These are phyloP conservation scores for Blastomyces parvus DNA, from an alignment of 2,329 filamentous ascomycete genomes.

Conservation along the genomic window DNA sequence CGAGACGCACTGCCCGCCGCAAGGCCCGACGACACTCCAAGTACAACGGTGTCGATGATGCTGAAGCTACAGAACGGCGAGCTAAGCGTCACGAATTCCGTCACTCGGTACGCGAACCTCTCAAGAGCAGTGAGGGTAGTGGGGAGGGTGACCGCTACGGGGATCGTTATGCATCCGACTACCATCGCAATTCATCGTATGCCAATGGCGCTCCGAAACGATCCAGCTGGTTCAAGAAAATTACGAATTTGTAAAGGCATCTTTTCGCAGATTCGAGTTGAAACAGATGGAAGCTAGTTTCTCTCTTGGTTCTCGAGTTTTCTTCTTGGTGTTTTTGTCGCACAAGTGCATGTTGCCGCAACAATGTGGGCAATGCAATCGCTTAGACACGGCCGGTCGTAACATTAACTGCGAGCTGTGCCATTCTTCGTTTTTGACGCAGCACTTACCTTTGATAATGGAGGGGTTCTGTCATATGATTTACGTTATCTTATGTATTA, in stretches of 20 bases:
- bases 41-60: conserved; percentile 31
- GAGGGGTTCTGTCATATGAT: not conserved
- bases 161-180: conserved; percentile 18
- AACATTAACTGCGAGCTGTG: not conserved
- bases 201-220: conserved; percentile 26
- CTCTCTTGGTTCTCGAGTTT: not conserved
- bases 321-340: not conserved
- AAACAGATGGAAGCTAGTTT: not conserved
- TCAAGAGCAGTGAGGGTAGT: conserved; percentile 35
- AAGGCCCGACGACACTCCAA: conserved; percentile 32
- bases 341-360: not conserved
- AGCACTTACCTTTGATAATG: not conserved
- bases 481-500: not conserved
- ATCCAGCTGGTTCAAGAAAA: conserved; percentile 37
- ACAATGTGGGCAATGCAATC: not conserved
- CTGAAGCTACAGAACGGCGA: conserved; percentile 34
- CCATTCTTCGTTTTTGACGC: not conserved
- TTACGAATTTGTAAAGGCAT: conserved; percentile 27
- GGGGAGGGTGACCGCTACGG: conserved; percentile 33
- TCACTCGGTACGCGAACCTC: conserved; percentile 24
- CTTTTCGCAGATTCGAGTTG: not conserved
- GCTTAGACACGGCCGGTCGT: not conserved
- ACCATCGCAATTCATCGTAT: conserved; percentile 16
- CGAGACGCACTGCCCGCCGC: conserved; percentile 30
- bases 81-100: conserved; percentile 25